Evolutionary conservation across 306 rosid genomes (phyloP), one percentile per base, ranked within the genome.

Genomic region (Malus orientalis): DNA sequence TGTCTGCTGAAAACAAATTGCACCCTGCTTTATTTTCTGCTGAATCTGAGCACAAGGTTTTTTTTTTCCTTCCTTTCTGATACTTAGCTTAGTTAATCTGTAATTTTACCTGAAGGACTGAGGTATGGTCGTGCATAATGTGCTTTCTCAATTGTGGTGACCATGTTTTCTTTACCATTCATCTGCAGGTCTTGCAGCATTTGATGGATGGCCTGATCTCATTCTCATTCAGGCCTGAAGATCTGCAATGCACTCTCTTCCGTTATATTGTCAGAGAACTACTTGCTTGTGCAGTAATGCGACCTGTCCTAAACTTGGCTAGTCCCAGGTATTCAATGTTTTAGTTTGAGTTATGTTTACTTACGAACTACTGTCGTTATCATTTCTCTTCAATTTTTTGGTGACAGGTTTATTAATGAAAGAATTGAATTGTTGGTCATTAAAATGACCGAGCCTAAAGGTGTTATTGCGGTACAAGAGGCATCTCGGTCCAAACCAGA

Each of bases 11-110:
- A 83, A 82, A 92, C 84, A 92, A 89, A 79, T 80, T 96, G 89
- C 99, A 96, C 81, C 99, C 99, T 84, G 99, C 98, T 85, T 76
- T 96, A 75, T 91, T 92, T 91, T 96, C 99, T 78, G 83, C 93
- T 76, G 99, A 96, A 86, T 93, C 99, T 65, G 98, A 96, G 84
- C 99, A 92, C 76, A 96, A 96, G 99, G 99, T 67, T 82, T 75
- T 63, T 63, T 63, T 71, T 81, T 67, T 76, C 74, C 74, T 11
- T 27, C 74, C 64, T 57, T 62, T 55, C 55, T 49, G 55, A 78
- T 71, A 74, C 32, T 80, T 71, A 32, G n/a, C 78, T 25, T 40
- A 58, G 70, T 79, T 69, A 70, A 67, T 54, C 13, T 78, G 70
- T 29, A 75, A 59, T 76, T 64, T 76, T 72, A 65, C 63, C 76